phyloP scores from a whole-genome alignment of 768 basidiomycete species.

The Suillus americanus region DNA sequence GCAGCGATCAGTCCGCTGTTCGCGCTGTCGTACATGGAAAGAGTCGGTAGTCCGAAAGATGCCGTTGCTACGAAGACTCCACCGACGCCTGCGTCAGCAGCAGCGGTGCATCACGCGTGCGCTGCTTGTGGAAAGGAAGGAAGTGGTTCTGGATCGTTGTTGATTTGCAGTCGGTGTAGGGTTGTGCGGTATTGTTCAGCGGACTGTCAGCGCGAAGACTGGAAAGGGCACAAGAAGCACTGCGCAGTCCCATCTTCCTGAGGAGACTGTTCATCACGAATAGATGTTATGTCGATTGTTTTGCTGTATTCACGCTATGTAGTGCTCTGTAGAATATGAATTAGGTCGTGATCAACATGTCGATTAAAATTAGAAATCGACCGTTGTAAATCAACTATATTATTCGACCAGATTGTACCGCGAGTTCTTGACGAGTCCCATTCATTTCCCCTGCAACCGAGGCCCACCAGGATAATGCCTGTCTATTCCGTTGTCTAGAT shows the following conservation, averaged over 20 bases:
- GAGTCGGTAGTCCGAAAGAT: constrained; percentile 19
- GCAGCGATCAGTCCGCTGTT: constrained; percentile 56
- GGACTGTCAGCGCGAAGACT: constrained; percentile 46
- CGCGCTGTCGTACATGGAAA: constrained; percentile 48
- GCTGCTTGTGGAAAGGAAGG: constrained; percentile 20
- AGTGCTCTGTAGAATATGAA: not conserved
- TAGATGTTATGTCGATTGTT: not conserved
- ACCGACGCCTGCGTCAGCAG: not conserved
- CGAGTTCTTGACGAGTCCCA: not conserved
- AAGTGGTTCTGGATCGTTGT: constrained; percentile 16
- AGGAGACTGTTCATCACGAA: not conserved
- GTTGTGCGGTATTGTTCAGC: constrained; percentile 41
- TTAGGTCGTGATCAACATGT: not conserved
- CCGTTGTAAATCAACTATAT: not conserved
- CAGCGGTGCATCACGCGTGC: constrained; percentile 12
- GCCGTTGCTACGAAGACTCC: not conserved
- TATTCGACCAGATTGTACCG: not conserved
- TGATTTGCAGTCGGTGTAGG: constrained; percentile 39
- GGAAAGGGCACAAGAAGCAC: constrained; percentile 44
- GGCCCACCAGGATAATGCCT: not conserved
- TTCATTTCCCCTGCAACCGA: too few relatives aligned
- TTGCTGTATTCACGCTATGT: not conserved
- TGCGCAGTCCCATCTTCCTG: constrained; percentile 18
- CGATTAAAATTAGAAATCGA: not conserved
- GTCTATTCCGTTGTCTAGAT: not conserved